Evolutionary conservation across 1,284 basidiomycete species (phyloP), one percentile per base, ranked within the genome.

Genomic region (Puccinia brachypodii): DNA sequence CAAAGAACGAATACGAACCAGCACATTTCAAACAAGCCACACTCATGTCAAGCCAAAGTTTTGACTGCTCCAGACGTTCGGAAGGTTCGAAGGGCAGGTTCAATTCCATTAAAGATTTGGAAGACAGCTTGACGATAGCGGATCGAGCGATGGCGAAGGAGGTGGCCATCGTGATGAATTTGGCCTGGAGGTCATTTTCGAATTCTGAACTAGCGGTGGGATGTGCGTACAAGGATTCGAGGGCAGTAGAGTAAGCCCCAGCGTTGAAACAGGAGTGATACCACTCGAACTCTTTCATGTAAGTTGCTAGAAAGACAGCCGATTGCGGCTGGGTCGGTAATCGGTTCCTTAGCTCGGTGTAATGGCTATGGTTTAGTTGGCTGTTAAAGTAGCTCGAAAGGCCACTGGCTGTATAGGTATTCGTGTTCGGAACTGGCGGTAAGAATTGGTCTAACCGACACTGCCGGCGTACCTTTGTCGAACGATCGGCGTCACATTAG

Each of bases 21-120:
- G 79, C 79, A 36, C 71, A 74, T 66, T 81, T 81, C 31, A 81
- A 60, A 66, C 79, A 81, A 56, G 69, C 71, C 4, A 81, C 44
- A 72, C 79, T 81, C 38, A 60, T 44, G 42, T 81, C 42, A 53
- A 81, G 60, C 71, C 71, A 81, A 14, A 47, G 33, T 66, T 66
- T 81, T 2, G 79, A 81, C 19, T 56, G 79, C 56, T 73, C 58
- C 16, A 69, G 42, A 16, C 79, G 69, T 64, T 62, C 79, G 40
- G 28, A 36, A 31, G 47, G 25, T 2, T 47, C 44, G 25, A 40
- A 2, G 47, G 79, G 79, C 36, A 81, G 47, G 8, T 74, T 38
- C 8, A 74, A 44, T 22, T 74, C 56, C 22, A 58, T 64, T 1
- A 44, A 36, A 16, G 56, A 31, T 50, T 81, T 58, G 3, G 58